phyloP scores from a whole-genome alignment of 495 filamentous ascomycete genomes.

The Mycothermus thermophilus region DNA sequence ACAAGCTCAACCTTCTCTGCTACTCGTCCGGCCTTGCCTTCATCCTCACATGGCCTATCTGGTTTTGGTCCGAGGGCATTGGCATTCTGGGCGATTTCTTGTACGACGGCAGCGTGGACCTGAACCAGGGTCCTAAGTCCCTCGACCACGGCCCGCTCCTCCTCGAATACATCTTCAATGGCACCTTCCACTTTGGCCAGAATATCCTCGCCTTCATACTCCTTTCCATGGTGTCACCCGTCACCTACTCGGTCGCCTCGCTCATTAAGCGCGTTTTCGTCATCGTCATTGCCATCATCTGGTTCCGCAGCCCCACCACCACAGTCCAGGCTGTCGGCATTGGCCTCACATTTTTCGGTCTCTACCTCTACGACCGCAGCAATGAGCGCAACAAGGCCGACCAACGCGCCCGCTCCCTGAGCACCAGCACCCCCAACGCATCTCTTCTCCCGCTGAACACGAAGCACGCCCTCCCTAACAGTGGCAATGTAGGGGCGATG shows the following conservation, averaged over 20 bases:
- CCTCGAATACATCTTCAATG: slow-evolving; percentile 89
- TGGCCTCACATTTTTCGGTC: slow-evolving; percentile 71
- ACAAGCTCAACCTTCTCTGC: slow-evolving; percentile 93
- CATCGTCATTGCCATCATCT: slow-evolving; percentile 85
- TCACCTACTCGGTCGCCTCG: slow-evolving; percentile 92
- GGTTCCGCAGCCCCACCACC: slow-evolving; percentile 86
- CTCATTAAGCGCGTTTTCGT: slow-evolving; percentile 96
- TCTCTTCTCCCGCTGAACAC: slow-evolving; percentile 56
- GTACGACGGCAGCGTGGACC: slow-evolving; percentile 47
- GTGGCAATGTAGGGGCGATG: too few species aligned
- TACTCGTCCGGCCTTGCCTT: slow-evolving; percentile 91
- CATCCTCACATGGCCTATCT: slow-evolving; percentile 78
- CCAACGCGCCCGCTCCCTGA: slow-evolving; percentile 43
- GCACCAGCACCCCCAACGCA: slow-evolving; percentile 29
- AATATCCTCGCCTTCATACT: slow-evolving; percentile 91
- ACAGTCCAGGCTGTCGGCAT: slow-evolving; percentile 73
- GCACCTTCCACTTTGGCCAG: slow-evolving; percentile 90
- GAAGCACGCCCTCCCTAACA: slow-evolving; percentile 5
- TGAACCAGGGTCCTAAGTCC: slow-evolving; percentile 45
- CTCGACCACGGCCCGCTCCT: slow-evolving; percentile 68
- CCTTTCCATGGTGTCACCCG: slow-evolving; percentile 79
- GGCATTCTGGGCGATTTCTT: slow-evolving; percentile 60
- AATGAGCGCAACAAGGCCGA: slow-evolving; percentile 74
- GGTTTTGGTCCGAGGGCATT: slow-evolving; percentile 83
- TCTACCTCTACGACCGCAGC: slow-evolving; percentile 94